Evolutionary conservation across 768 basidiomycete species (phyloP).

Genomic region (Butyriboletus loyo): DNA sequence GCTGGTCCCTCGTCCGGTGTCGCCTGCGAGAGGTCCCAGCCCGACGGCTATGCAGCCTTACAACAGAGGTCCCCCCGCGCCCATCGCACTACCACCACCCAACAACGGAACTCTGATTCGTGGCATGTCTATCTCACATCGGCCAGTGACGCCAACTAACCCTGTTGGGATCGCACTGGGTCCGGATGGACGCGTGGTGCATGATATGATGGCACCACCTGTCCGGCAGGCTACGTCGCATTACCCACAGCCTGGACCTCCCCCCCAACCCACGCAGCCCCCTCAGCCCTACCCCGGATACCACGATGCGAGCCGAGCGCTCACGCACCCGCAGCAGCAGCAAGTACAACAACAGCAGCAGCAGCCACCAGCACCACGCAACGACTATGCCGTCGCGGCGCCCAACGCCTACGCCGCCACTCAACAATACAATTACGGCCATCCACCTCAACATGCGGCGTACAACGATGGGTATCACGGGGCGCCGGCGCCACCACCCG

Average conservation of each 20-base stretch:
- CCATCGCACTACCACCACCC: not conserved
- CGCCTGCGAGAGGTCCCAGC: constrained; percentile 40
- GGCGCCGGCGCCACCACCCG: constrained; percentile 9
- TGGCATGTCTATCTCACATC: constrained; percentile 30
- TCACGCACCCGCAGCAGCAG: constrained; percentile 36
- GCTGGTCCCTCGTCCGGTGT: constrained; percentile 60
- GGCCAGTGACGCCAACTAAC: constrained; percentile 70
- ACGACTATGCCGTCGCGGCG: constrained; percentile 17
- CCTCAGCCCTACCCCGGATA: constrained; percentile 22
- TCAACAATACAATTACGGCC: constrained; percentile 17
- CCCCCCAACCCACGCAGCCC: constrained; percentile 8
- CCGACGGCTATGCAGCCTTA: constrained; percentile 17
- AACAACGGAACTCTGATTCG: constrained; percentile 1
- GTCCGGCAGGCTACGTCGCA: constrained; percentile 6
- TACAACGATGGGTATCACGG: constrained; percentile 20
- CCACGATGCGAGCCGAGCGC: constrained; percentile 28
- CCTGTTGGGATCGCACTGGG: constrained; percentile 82
- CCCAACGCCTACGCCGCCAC: constrained; percentile 9
- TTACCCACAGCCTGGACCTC: constrained; percentile 7
- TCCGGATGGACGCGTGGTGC: constrained; percentile 72
- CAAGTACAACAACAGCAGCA: constrained; percentile 25
- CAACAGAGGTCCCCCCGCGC: constrained; percentile 5
- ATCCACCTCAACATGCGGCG: constrained; percentile 19
- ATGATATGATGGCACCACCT: constrained; percentile 65
- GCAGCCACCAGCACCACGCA: constrained; percentile 18